Evolutionary conservation across 2,329 filamentous ascomycete species (phyloP), one percentile per base, ranked within the genome.

Genomic region (Ustulina deusta): DNA sequence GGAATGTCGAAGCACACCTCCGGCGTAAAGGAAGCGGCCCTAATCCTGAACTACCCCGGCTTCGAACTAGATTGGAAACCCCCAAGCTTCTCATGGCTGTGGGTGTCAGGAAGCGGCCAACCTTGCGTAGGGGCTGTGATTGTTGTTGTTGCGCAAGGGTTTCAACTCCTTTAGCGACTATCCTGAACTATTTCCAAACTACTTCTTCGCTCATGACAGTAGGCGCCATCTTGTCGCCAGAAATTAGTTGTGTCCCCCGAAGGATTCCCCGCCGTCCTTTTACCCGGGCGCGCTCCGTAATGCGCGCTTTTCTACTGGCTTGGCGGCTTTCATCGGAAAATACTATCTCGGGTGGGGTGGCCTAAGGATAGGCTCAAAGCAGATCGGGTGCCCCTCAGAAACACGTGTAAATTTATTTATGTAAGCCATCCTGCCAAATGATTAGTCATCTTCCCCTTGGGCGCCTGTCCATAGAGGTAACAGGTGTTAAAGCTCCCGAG

Each of bases 1-100:
- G 52, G 46, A 66, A 68, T 20, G 66, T 68, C 27, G 61, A 68
- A 34, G 62, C 56, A 54, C 51, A 48, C 27, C 62, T 49, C 34
- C 34, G 61, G 11, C 22, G 52, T 7, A 48, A 27, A 20, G 56
- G 61, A 1, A 54, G 36, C 5, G n/a, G 15, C 5, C 60, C n/a
- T n/a, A 55, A 11, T 4, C 25, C 34, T n/a, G 38, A 40, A 40
- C 29, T 11, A 15, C 40, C 42, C 34, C 27, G 55, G 27, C 15
- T 61, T 25, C 56, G 65, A 64, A 64, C 48, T 25, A 17, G 25
- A 17, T 10, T 64, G 20, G 36, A 13, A 2, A 56, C 17, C 15
- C 34, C 52, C 27, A 64, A 52, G 17, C 42, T 56, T 61, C 61
- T 46, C 61, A 64, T 61, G 61, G 27, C 46, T 49, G 29, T 40